Percentiles rank a stretch among this genome's conserved stretches.
These are phyloP conservation scores for Candida suzukii DNA, from an alignment of 805 yeast genomes.

Conservation along the genomic window DNA sequence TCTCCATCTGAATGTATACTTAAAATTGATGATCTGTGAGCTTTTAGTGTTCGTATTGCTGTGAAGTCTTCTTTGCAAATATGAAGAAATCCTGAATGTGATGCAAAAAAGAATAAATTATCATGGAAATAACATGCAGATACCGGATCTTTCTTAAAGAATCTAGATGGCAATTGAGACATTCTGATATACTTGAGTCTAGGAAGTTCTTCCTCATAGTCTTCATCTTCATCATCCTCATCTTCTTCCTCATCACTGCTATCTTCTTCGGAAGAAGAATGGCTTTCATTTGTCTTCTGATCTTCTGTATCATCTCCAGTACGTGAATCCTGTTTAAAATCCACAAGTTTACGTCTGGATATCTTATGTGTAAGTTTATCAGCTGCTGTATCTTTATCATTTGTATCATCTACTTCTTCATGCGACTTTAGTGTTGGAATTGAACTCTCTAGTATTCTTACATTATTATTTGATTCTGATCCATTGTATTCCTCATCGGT, in stretches of 20 bases:
- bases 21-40: slow-evolving; percentile 80
- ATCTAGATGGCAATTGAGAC: slow-evolving; percentile 56
- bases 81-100: slow-evolving; percentile 81
- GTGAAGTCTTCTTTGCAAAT: slow-evolving; percentile 53
- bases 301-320: slow-evolving; percentile 12
- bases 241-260: slow-evolving; percentile 24
- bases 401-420: not conserved
- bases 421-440: not conserved
- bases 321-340: slow-evolving; percentile 24
- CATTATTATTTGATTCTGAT: not conserved
- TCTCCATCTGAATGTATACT: slow-evolving; percentile 67
- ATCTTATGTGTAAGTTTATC: not conserved
- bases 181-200: slow-evolving; percentile 68
- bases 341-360: not conserved
- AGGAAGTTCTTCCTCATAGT: slow-evolving; percentile 60
- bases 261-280: slow-evolving; percentile 8
- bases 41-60: slow-evolving; percentile 65
- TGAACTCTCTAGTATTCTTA: not conserved
- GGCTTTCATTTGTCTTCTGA: slow-evolving; percentile 1
- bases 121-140: slow-evolving; percentile 62
- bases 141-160: slow-evolving; percentile 71
- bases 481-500: slow-evolving; percentile 3
- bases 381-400: not conserved
- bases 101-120: slow-evolving; percentile 67
- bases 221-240: slow-evolving; percentile 32